Conservation (phyloP, 192 early-diverging fungal genomes). For the Linnemannia zychae region DNA sequence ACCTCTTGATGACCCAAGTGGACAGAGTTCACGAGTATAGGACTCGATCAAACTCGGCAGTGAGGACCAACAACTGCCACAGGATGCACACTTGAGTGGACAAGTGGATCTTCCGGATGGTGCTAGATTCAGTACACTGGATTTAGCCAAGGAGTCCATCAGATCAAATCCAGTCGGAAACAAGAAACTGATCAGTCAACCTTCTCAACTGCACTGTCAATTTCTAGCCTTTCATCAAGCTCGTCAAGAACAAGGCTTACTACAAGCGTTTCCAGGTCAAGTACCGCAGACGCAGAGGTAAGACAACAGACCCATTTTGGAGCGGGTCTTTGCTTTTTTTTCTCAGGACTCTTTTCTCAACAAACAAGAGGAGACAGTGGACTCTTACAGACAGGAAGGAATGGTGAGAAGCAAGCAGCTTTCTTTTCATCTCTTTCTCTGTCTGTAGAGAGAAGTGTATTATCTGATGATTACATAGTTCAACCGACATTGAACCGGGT, state of each 20-base stretch:
- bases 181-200: neutral
- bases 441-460: neutral
- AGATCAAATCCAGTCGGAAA: neutral
- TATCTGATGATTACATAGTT: constrained; percentile 87
- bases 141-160: neutral
- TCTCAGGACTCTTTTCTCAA: neutral
- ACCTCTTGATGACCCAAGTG: too few relatives aligned
- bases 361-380: neutral
- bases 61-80: too few relatives aligned
- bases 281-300: constrained; percentile 98
- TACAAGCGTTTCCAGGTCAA: constrained; percentile 99
- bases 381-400: neutral
- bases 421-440: neutral
- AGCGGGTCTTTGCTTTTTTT: neutral
- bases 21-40: too few relatives aligned
- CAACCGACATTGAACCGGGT: constrained; percentile 74
- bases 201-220: neutral
- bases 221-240: constrained; percentile 78
- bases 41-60: too few relatives aligned
- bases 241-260: constrained; percentile 99
- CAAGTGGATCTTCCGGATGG: too few relatives aligned
- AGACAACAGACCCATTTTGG: neutral
- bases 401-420: neutral
- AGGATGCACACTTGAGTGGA: too few relatives aligned
- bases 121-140: too few relatives aligned